Base-by-base conservation (phyloP, 306 rosid genomes). In the Prunus mira region DNA sequence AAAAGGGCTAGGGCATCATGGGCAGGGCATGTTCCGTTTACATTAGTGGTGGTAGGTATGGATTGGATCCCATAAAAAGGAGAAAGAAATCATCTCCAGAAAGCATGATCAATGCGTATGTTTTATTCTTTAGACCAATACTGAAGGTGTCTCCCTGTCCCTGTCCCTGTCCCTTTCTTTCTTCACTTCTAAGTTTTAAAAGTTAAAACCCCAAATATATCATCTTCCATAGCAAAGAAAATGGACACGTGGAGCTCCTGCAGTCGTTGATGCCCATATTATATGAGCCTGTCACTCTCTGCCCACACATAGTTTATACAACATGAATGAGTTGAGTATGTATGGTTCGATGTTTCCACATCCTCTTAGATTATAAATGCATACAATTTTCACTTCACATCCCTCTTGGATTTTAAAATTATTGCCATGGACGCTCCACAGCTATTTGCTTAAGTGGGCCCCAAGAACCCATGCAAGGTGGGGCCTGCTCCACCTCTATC, bases 21-120 rank as follows among this genome's bases (percentile, higher is more conserved):
- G 68, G 47, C 15, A 12, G 82, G 63, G 27, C 65, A 17, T 10
- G 76, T 75, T 56, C 49, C 8, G 14, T 32, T 64, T 30, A 11
- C 47, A 38, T 22, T 62, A 10, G 84, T 79, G 81, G 82, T 71
- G 51, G 72, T 86, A 85, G 93, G 86, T 83, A 63, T 76, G 28
- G 47, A 66, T 64, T 25, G 54, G 22, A 34, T 28, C 67, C 76
- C 20, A 28, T 30, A 13, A 6, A 6, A 24, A 46, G 6, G 12
- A 8, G 22, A 20, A 3, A 22, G 41, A 71, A 7, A 57, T 13
- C 20, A 1, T 68, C 57, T 8, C 2, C 43, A 10, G 27, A 69
- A 41, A 20, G 27, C 56, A 45, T 58, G 71, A 43, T n/a, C 43
- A 71, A 41, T 58, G 56, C 60, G 18, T 25, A 17, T 73, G 77